Conservation (phyloP, 2,329 filamentous ascomycete species). For the Aspergillus sp. region DNA sequence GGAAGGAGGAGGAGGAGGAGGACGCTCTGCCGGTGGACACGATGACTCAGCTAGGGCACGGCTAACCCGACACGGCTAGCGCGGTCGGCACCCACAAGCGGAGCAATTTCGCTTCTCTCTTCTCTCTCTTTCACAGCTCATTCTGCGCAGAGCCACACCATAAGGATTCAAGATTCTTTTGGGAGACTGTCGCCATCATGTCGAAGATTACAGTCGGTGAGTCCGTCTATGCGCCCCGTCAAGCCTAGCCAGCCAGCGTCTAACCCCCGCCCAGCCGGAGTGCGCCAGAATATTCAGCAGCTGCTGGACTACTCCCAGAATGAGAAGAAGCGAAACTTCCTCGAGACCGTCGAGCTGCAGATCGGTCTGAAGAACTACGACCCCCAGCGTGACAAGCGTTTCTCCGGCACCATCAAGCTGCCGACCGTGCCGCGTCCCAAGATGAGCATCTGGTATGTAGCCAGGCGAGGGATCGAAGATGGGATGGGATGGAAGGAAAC, state of each 20-base stretch:
- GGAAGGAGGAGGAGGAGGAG: no score
- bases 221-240: no score
- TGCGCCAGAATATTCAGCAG: conserved; percentile 87
- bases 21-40: no score
- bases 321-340: conserved; percentile 97
- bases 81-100: conserved; percentile 28
- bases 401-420: conserved; percentile 97
- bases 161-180: conserved; percentile 63
- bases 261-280: conserved; percentile 76
- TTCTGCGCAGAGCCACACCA: conserved; percentile 57
- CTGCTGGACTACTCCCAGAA: conserved; percentile 91
- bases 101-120: conserved; percentile 21
- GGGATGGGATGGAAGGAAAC: conserved; percentile 3
- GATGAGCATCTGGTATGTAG: conserved; percentile 69
- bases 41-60: conserved; percentile 17
- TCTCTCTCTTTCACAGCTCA: conserved; percentile 17
- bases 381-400: conserved; percentile 99
- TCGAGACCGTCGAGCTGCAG: conserved; percentile 75
- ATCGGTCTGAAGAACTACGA: conserved; percentile 99
- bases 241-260: no score
- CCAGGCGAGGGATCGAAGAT: conserved; percentile 2
- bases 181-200: conserved; percentile 67
- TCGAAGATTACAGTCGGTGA: conserved; percentile 51
- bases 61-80: conserved; percentile 17
- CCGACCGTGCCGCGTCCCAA: conserved; percentile 81